Base-by-base conservation (phyloP, 2,329 filamentous ascomycete genomes). In the Alternaria sp. region DNA sequence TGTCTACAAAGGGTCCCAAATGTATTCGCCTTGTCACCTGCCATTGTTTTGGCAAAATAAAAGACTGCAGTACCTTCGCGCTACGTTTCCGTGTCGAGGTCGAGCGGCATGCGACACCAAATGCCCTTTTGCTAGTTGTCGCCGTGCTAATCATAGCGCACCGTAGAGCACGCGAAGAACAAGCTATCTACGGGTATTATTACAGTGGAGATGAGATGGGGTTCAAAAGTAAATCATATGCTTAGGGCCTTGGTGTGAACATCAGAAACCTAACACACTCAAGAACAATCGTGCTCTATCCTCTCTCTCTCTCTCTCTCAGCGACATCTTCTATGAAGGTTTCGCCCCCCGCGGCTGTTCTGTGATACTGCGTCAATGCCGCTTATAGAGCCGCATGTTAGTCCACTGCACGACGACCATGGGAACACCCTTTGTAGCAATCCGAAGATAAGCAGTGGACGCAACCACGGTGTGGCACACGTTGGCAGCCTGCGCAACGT, bases 101-200 rank as follows among this genome's bases (percentile, higher is more conserved):
- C 41, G n/a, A 40, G 39, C 34, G 34, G 41, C 21, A 34, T 36
- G 11, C 34, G 4, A 31, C 44, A 41, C 44, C 17, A 54, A 36
- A 51, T 42, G 21, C 23, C 23, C 45, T 31, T 34, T 23, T 46
- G 34, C 53, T 52, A 53, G 34, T 31, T 5, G 36, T 23, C 29
- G 10, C 33, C 28, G 40, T 39, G 33, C 41, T 48, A 42, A 50
- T 39, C 51, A 55, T 55, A 55, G 49, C 49, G 13, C 41, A 29
- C 49, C 33, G 42, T 54, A 54, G 55, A 54, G 36, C 41, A 11
- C 36, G 55, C 55, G 49, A 45, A 55, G 53, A 55, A 55, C 41
- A 45, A 24, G 33, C 44, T 24, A 55, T 29, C 23, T 17, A 42
- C 53, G 44, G 53, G 21, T 55, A 55, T 24, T 55, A 55, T 24